Evolutionary conservation across 108 stramenopile species (phyloP).

Genomic region (Nannochloropsis salina): DNA sequence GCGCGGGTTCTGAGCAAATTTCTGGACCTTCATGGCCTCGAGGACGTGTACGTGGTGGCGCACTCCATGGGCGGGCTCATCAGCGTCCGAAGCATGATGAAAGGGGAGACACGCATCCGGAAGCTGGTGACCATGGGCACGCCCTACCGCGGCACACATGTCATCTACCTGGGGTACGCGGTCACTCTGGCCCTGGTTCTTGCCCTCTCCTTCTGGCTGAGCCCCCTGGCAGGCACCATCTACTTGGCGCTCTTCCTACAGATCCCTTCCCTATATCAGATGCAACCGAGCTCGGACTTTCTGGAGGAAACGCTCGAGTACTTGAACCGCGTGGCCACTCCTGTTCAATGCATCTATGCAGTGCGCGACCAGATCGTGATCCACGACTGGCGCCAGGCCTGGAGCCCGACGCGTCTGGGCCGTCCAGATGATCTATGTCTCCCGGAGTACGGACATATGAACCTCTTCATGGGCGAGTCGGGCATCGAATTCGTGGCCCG

Average conservation of each 20-base stretch:
- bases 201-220: background rate
- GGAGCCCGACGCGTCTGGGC: constrained; percentile 1
- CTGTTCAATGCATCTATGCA: constrained; percentile 13
- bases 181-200: constrained; percentile 1
- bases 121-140: background rate
- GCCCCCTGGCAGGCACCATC: constrained; percentile 11
- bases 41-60: constrained; percentile 19
- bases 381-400: constrained; percentile 7
- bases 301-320: background rate
- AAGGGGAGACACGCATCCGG: background rate
- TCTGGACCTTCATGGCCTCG: background rate
- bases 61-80: constrained; percentile 2
- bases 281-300: background rate
- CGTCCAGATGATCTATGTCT: background rate
- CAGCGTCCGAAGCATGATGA: constrained; percentile 12
- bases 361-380: background rate
- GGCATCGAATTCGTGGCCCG: background rate
- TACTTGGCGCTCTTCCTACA: background rate
- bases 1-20: background rate
- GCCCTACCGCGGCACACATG: background rate
- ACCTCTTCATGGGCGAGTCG: background rate
- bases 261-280: background rate
- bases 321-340: background rate
- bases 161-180: constrained; percentile 1
- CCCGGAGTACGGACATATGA: background rate